Base-by-base conservation (phyloP, 768 basidiomycete genomes). In the Tricholomella constricta region DNA sequence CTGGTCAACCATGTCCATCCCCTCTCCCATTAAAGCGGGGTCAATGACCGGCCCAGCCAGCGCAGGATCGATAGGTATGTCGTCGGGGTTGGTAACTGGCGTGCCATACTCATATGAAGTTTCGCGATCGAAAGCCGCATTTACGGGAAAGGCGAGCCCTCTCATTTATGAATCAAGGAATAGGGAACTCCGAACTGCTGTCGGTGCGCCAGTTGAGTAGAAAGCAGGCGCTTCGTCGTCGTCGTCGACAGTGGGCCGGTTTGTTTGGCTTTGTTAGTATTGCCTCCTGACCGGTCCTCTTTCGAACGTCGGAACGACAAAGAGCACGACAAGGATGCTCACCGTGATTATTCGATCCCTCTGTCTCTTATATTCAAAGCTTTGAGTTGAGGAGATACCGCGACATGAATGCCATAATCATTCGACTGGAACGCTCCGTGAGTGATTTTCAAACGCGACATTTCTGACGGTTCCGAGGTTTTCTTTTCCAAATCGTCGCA, bases 11-110 rank as follows among this genome's bases (percentile, higher is more conserved):
- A 54, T 56, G 50, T 56, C 62, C 25, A 54, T 55, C 9, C 56
- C 56, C 49, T 65, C 67, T 22, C 59, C 57, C 57, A 79, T 69
- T 47, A 84, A 70, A 52, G 74, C 72, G 23, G 82, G 81, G 73
- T 83, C 84, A 58, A 84, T 80, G 56, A 74, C 64, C 19, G 75
- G 68, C 29, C 66, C 78, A 43, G 71, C 79, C 58, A 90, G 82
- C 36, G 82, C 84, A 62, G 89, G 89, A 82, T 91, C 89, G 76
- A 91, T 90, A 59, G 88, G 87, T 69, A 91, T 86, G 71, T 82
- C 79, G 74, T 83, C 78, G 66, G 68, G 70, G 72, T 73, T 77
- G 74, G 76, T 78, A 66, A 73, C 72, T 57, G 84, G 82, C 12
- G 84, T 84, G 60, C 78, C 79, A 61, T 78, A 74, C 56, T 87